Evolutionary conservation across 306 rosid species (phyloP).

Genomic region (Arachis stenosperma): DNA sequence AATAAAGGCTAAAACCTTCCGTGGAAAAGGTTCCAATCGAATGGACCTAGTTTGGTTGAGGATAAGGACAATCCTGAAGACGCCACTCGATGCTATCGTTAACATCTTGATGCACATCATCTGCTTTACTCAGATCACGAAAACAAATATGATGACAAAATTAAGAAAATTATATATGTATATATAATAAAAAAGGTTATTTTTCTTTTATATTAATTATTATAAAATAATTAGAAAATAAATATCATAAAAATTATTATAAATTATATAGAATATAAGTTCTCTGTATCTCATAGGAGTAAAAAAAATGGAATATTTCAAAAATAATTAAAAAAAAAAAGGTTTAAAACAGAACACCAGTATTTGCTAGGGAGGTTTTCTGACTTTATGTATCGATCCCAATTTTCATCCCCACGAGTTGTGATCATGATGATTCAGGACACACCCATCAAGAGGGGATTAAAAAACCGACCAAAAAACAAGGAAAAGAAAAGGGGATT

Average conservation of each 20-base stretch:
- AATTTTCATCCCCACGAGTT: neutral
- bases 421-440: neutral
- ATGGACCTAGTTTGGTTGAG: neutral
- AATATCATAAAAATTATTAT: too few relatives aligned
- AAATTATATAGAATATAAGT: too few relatives aligned
- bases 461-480: too few relatives aligned
- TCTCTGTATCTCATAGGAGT: too few relatives aligned
- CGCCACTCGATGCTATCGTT: conserved; percentile 7
- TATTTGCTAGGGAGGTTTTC: neutral
- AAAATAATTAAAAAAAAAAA: neutral
- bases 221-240: too few relatives aligned
- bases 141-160: neutral
- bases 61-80: conserved; percentile 30
- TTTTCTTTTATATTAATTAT: too few relatives aligned
- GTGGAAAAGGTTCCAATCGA: conserved; percentile 24
- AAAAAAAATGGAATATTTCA: too few relatives aligned
- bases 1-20: conserved; percentile 1
- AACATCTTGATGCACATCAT: neutral
- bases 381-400: conserved; percentile 14
- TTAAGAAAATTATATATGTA: too few relatives aligned
- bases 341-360: neutral
- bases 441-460: too few relatives aligned
- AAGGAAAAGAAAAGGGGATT: too few relatives aligned
- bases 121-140: neutral
- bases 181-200: too few relatives aligned